Evolutionary conservation across 768 basidiomycete species (phyloP).

Genomic region (Podaxis sp.): DNA sequence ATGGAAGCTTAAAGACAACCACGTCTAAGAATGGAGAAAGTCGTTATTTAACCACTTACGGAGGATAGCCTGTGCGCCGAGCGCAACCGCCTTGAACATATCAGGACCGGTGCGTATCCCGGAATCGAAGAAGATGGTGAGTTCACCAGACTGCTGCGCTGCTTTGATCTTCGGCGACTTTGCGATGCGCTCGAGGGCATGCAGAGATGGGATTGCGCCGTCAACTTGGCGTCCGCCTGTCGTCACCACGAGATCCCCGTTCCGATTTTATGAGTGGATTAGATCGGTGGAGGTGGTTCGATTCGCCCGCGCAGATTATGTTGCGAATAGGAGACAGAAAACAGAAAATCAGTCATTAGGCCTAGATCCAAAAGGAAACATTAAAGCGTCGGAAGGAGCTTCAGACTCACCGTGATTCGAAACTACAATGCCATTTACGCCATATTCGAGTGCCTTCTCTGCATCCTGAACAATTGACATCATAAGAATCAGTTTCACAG

Average conservation of each 20-base stretch:
- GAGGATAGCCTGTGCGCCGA: slow-evolving; percentile 82
- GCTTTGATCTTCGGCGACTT: slow-evolving; percentile 55
- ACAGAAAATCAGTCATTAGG: background rate
- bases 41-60: slow-evolving; percentile 42
- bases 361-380: background rate
- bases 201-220: slow-evolving; percentile 72
- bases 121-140: slow-evolving; percentile 76
- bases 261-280: slow-evolving; percentile 1
- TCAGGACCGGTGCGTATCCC: slow-evolving; percentile 85
- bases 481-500: background rate
- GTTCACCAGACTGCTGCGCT: slow-evolving; percentile 58
- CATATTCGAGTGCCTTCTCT: slow-evolving; percentile 61
- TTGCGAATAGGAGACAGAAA: background rate
- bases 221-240: slow-evolving; percentile 76
- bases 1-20: background rate
- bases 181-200: slow-evolving; percentile 69
- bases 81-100: slow-evolving; percentile 79
- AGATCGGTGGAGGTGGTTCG: background rate
- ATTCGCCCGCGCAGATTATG: background rate
- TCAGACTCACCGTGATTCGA: slow-evolving; percentile 69
- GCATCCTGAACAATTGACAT: slow-evolving; percentile 49
- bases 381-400: background rate
- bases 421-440: slow-evolving; percentile 73
- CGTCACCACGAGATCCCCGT: background rate
- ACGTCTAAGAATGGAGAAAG: background rate